Conservation (phyloP, 345 rosid species). For the Eucalyptus regnans region DNA sequence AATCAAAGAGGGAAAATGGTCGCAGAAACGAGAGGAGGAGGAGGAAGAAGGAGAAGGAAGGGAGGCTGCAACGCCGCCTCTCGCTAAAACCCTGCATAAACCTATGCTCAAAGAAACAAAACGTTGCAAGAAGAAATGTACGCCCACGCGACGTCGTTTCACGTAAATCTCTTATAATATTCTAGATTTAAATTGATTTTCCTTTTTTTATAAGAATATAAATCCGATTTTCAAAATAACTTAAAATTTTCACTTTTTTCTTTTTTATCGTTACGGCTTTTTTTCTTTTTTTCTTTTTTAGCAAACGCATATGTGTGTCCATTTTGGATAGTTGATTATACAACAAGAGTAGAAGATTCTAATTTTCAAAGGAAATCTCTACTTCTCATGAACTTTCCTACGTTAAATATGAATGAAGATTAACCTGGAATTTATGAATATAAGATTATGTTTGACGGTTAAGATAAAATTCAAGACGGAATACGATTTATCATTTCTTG, state of each 20-base stretch:
- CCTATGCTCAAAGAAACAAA: not conserved
- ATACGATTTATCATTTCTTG: fast-evolving
- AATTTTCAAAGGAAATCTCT: not conserved
- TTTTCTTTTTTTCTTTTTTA: not conserved
- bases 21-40: not conserved
- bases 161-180: not conserved
- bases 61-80: not conserved
- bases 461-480: fast-evolving
- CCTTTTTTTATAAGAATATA: not conserved
- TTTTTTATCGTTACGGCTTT: not conserved
- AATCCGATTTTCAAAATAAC: not conserved
- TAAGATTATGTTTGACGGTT: fast-evolving
- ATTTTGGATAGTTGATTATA: not conserved
- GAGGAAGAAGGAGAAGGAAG: not conserved
- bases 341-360: not conserved
- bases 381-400: not conserved
- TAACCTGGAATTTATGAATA: not conserved
- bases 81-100: conserved; percentile 1
- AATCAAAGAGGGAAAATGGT: not conserved
- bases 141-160: not conserved
- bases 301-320: not conserved
- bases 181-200: not conserved
- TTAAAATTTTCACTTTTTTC: not conserved
- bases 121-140: not conserved
- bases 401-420: not conserved